Evolutionary conservation across 2,329 filamentous ascomycete genomes (phyloP).

Genomic region (Orbilia quercus): DNA sequence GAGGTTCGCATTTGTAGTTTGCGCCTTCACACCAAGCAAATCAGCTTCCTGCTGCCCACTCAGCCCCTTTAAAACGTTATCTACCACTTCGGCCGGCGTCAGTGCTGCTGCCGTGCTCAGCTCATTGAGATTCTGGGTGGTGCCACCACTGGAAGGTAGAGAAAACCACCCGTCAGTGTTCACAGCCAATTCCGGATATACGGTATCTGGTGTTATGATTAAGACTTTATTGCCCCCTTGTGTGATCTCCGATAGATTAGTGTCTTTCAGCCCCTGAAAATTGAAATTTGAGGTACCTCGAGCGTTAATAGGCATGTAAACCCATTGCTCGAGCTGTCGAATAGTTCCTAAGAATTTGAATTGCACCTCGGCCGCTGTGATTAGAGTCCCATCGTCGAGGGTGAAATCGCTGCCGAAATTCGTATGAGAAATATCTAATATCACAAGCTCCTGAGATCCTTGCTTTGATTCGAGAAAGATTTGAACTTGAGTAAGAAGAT

Average conservation of each 20-base stretch:
- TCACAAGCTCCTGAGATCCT: slow-evolving; percentile 23
- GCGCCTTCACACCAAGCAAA: slow-evolving; percentile 33
- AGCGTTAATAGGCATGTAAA: slow-evolving; percentile 41
- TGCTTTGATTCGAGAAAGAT: slow-evolving; percentile 10
- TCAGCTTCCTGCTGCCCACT: slow-evolving; percentile 23
- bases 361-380: slow-evolving; percentile 23
- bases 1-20: slow-evolving; percentile 24
- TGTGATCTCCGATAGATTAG: slow-evolving; percentile 24
- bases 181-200: slow-evolving; percentile 27
- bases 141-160: slow-evolving; percentile 6
- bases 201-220: slow-evolving; percentile 39
- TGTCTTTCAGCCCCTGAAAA: slow-evolving; percentile 42
- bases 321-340: slow-evolving; percentile 29
- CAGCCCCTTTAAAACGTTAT: slow-evolving; percentile 39
- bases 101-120: slow-evolving; percentile 41
- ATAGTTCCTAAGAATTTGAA: slow-evolving; percentile 33
- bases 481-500: slow-evolving; percentile 38
- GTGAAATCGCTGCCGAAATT: slow-evolving; percentile 44
- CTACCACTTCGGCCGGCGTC: slow-evolving; percentile 27
- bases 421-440: slow-evolving; percentile 49
- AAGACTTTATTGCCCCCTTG: slow-evolving; percentile 40
- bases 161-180: slow-evolving; percentile 37
- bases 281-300: slow-evolving; percentile 35
- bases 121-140: slow-evolving; percentile 14
- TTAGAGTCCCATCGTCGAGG: slow-evolving; percentile 22